A percentile compares a stretch with the other conserved stretches of the same genome.
Conservation (phyloP, 1,139 yeast genomes). For the Wickerhamiella infanticola region DNA sequence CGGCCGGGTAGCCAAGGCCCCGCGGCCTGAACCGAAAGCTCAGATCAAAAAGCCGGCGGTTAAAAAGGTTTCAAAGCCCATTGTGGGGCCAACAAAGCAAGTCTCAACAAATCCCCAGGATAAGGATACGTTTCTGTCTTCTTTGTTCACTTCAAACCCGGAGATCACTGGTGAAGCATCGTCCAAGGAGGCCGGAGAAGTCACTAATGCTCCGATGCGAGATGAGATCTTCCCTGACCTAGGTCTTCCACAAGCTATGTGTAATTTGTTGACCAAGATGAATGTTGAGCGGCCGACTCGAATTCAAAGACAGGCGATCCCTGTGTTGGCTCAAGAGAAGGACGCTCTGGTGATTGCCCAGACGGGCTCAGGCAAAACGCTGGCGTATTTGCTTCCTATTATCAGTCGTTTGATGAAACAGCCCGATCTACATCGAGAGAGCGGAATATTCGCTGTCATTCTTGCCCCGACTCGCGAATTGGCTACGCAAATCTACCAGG, state of each 20-base stretch:
- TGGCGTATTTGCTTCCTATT: slow-evolving; percentile 77
- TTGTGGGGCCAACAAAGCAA: not conserved
- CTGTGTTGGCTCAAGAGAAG: slow-evolving; percentile 35
- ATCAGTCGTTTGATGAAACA: slow-evolving; percentile 50
- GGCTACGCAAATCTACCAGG: slow-evolving; percentile 81
- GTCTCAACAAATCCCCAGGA: not conserved
- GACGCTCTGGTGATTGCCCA: slow-evolving; percentile 86
- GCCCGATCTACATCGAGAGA: slow-evolving; percentile 38
- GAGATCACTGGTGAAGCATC: slow-evolving; percentile 20
- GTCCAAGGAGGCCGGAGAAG: slow-evolving; percentile 18
- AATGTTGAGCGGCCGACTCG: slow-evolving; percentile 61
- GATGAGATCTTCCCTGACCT: slow-evolving; percentile 59
- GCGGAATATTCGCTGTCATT: slow-evolving; percentile 78
- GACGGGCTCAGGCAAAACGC: slow-evolving; percentile 91
- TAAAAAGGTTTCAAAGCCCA: not conserved
- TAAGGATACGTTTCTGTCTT: slow-evolving; percentile 50
- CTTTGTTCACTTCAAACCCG: slow-evolving; percentile 64
- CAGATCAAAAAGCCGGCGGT: not conserved
- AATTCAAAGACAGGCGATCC: slow-evolving; percentile 74
- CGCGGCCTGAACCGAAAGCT: not conserved
- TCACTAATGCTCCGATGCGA: slow-evolving; percentile 75
- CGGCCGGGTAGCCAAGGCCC: not conserved
- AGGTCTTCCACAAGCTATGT: slow-evolving; percentile 44
- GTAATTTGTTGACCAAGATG: slow-evolving; percentile 43
- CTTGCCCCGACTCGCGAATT: slow-evolving; percentile 89